These are phyloP conservation scores for Suhomyces bribrorum DNA, from an alignment of 1,139 yeast species.

Conservation along the genomic window DNA sequence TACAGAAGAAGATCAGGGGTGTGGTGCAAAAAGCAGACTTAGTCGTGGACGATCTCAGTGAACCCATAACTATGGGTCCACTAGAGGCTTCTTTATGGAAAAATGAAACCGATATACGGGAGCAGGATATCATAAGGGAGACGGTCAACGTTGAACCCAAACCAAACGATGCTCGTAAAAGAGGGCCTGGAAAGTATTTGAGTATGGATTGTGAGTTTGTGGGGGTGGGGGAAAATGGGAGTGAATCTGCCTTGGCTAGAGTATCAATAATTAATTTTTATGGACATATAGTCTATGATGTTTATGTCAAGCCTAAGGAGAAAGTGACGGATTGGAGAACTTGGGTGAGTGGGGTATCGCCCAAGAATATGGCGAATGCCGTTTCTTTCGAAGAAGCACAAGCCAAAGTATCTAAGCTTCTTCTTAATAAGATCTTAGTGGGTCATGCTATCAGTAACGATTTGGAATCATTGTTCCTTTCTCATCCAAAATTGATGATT, in stretches of 20 bases:
- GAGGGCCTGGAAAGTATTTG: constrained; percentile 64
- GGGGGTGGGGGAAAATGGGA: constrained; percentile 78
- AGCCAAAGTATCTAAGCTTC: constrained; percentile 48
- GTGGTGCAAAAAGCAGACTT: background rate
- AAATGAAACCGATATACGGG: constrained; percentile 26
- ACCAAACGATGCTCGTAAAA: constrained; percentile 17
- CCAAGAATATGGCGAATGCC: constrained; percentile 68
- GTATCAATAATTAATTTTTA: constrained; percentile 83
- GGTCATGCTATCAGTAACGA: constrained; percentile 90
- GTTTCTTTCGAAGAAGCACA: constrained; percentile 69
- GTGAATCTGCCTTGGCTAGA: constrained; percentile 74
- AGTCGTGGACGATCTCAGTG: no score
- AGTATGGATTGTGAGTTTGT: constrained; percentile 96
- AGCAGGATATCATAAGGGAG: constrained; percentile 16
- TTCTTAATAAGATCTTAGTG: constrained; percentile 58
- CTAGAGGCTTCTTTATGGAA: constrained; percentile 34
- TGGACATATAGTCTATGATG: constrained; percentile 71
- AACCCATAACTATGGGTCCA: constrained; percentile 15
- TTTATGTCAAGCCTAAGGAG: constrained; percentile 73
- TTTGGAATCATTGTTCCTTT: constrained; percentile 61
- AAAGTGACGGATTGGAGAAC: constrained; percentile 90
- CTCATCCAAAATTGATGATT: constrained; percentile 63
- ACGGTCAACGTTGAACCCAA: background rate
- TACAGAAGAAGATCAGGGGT: constrained; percentile 5
- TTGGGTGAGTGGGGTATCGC: constrained; percentile 87